Base-by-base conservation (phyloP, 352 stramenopile species). In the Aphanomyces cochlioides region DNA sequence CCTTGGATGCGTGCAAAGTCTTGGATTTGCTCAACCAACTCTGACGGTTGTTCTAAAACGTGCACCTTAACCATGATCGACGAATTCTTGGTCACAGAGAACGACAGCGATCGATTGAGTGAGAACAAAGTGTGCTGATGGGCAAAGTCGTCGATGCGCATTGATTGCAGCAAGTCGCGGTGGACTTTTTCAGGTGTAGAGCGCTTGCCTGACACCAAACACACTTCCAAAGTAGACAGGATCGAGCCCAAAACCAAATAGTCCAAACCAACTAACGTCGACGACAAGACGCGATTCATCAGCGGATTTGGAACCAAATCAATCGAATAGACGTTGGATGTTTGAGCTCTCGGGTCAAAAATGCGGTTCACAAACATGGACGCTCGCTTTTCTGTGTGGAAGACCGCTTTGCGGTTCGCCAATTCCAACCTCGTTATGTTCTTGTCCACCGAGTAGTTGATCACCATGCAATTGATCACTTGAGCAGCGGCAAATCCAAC, bases 381-480 rank as follows among this genome's bases (percentile, higher is more conserved):
- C 48, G 83, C 80, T 71, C 92, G 87, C 57, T 92, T 90, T 70
- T 92, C 92, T 1, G 87, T 89, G 41, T 54, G 40, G 60, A 95
- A 95, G 34, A 93, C 84, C 36, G 85, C 81, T 43, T 85, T 84
- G 19, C 87, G 85, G 68, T 95, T 95, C 47, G 86, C 82, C 10
- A 84, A 88, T 68, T 95, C 87, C 2, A 86, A 90, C 69, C 92
- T 95, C 67, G 93, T 80, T 4, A 13, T 48, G 53, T 85, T 95
- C 40, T 83, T 77, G 21, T 86, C 91, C 69, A 91, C 84, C n/a
- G 87, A 93, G 75, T 93, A 95, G 73, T 95, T 95, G 69, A 95
- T 82, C 50, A 92, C 85, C 87, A 95, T 93, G 67, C 91, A 93
- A 78, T 93, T 93, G 73, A 95, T 82, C 59, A 92, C 87, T 40